Conservation (phyloP, 2,329 filamentous ascomycete species). For the Furcasterigmium furcatum region DNA sequence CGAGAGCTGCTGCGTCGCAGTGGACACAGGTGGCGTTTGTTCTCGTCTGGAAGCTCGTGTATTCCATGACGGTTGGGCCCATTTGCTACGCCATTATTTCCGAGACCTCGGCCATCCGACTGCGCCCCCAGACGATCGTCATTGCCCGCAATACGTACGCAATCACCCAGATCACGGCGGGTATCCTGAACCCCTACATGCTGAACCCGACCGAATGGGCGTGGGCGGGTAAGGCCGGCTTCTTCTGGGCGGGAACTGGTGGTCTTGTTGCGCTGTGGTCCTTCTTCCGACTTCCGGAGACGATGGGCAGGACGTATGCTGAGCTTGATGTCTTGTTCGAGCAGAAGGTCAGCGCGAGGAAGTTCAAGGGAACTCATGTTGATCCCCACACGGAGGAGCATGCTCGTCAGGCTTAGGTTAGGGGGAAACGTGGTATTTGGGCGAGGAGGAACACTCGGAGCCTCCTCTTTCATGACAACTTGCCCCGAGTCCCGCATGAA, state of each 20-base stretch:
- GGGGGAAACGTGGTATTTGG: too few species aligned
- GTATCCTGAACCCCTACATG: conserved; percentile 27
- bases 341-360: conserved; percentile 19
- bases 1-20: conserved; percentile 25
- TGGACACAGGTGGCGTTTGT: conserved; percentile 36
- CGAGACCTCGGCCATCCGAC: conserved; percentile 33
- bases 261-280: conserved; percentile 21
- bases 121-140: conserved; percentile 38
- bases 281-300: conserved; percentile 29
- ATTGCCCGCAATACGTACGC: conserved; percentile 35
- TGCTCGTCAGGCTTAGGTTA: not conserved
- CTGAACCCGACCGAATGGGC: conserved; percentile 27
- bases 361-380: conserved; percentile 44
- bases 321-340: conserved; percentile 30
- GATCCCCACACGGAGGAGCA: conserved; percentile 3
- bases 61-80: conserved; percentile 39
- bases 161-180: conserved; percentile 33
- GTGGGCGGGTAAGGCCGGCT: conserved; percentile 31
- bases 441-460: too few species aligned
- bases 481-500: too few species aligned
- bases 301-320: conserved; percentile 24
- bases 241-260: conserved; percentile 25
- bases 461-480: too few species aligned
- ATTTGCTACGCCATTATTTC: conserved; percentile 33
- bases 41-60: conserved; percentile 38